Evolutionary conservation across 768 basidiomycete species (phyloP), one percentile per base, ranked within the genome.

Genomic region (Lactifluus subvellereus): DNA sequence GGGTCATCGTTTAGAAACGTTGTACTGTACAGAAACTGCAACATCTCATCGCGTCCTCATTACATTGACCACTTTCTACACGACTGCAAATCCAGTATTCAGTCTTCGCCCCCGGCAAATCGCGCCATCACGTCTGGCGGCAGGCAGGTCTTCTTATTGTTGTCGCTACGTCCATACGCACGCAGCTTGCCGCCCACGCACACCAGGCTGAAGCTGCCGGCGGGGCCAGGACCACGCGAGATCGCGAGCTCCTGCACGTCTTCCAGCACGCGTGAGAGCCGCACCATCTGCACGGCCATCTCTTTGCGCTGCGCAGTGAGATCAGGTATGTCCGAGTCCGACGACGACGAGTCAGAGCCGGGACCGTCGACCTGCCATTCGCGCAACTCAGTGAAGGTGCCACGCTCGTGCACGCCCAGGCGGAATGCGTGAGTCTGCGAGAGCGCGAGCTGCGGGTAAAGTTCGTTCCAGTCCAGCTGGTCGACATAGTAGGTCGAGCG

Each of bases 361-460:
- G 32, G 33, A 2, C 5, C 27, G 4, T 66, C 70, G 37, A 77
- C 59, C 30, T 72, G 69, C 59, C 74, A 69, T 71, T 86, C 85
- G 55, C 78, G 73, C 7, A 87, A 73, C 10, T 74, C 71, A 4
- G 70, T 67, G 71, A 90, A 89, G 1, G 45, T 72, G 1, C 88
- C 88, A 3, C 76, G 71, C 14, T 75, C 69, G 70, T 90, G 88
- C 47, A 80, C 73, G 0, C 80, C 88, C 57, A 88, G 74, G 69
- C 82, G 84, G 61, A 84, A 78, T 67, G 83, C 79, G 2, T 79
- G 74, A 0, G 86, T 89, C 69, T 86, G 84, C 6, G 89, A 88
- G 59, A 91, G 79, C 70, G 80, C 85, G 13, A 89, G 73, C 69
- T 89, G 88, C 0, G 84, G 82, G 70, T 84, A 88, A 1, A 76